phyloP scores from a whole-genome alignment of 2,329 filamentous ascomycete species.

The Aspergillus candidus region DNA sequence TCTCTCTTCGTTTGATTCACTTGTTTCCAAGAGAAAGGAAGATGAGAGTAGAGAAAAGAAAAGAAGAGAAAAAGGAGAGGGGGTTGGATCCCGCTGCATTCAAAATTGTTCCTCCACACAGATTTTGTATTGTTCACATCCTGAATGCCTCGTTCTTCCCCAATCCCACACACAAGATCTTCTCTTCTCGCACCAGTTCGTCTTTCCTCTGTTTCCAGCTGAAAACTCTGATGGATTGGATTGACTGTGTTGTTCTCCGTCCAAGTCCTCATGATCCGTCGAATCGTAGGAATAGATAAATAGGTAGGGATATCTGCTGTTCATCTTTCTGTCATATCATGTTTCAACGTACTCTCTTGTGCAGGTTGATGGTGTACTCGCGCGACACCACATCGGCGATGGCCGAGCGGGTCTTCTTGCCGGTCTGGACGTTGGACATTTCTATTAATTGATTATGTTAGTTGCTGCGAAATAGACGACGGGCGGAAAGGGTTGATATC shows the following conservation, averaged over 20 bases:
- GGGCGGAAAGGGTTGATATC: background rate
- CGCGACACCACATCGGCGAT: conserved; percentile 98
- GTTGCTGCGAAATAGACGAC: background rate
- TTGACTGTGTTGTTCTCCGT: conserved; percentile 26
- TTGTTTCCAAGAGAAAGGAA: background rate
- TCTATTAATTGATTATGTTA: conserved; percentile 33
- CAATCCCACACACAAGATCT: background rate
- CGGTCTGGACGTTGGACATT: conserved; percentile 62
- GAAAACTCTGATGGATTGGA: background rate
- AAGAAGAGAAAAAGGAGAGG: no score
- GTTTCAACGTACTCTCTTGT: conserved; percentile 85
- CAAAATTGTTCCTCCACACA: conserved; percentile 10
- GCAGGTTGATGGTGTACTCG: conserved; percentile 99
- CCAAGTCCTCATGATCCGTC: conserved; percentile 19
- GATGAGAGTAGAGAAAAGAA: no score
- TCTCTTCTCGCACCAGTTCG: conserved; percentile 8
- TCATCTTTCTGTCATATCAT: conserved; percentile 2
- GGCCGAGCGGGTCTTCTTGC: conserved; percentile 79
- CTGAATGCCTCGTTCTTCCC: conserved; percentile 3
- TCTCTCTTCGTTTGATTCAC: background rate
- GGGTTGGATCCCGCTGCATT: background rate
- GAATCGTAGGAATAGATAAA: background rate
- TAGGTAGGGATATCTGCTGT: conserved; percentile 5
- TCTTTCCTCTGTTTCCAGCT: background rate
- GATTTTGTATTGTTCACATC: background rate